Conservation (phyloP, 2,329 filamentous ascomycete genomes). For the Epicoccum sorghinum region DNA sequence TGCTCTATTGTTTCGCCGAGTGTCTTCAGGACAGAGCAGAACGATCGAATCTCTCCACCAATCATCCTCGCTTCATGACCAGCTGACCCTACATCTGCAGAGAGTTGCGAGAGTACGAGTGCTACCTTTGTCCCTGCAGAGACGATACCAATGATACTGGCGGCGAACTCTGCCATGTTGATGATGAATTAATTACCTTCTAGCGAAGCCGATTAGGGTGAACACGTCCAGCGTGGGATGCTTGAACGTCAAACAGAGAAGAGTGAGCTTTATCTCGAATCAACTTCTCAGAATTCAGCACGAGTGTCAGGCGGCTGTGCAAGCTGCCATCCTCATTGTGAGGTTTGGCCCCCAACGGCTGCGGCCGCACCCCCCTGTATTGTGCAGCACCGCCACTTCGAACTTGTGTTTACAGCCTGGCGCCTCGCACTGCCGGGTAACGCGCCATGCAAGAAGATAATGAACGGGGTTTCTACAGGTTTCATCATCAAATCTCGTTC, state of each 20-base stretch:
- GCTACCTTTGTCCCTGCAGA: constrained; percentile 31
- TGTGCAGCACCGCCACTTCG: not conserved
- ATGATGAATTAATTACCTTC: not conserved
- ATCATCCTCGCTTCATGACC: constrained; percentile 31
- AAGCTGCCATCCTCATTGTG: not conserved
- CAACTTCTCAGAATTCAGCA: not conserved
- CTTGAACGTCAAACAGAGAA: not conserved
- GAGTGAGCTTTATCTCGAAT: not conserved
- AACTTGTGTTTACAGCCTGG: not conserved
- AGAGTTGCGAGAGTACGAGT: constrained; percentile 27
- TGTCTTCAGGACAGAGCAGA: constrained; percentile 27
- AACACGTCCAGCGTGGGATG: not conserved
- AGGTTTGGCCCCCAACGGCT: not conserved
- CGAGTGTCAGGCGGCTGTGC: not conserved
- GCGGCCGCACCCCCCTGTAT: not conserved
- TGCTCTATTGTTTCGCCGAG: constrained; percentile 22
- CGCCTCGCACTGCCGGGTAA: not conserved
- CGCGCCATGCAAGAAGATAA: not conserved
- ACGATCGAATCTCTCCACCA: constrained; percentile 24
- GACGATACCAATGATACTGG: constrained; percentile 31
- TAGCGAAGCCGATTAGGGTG: not conserved
- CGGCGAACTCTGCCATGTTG: constrained; percentile 29
- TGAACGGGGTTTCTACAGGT: not conserved
- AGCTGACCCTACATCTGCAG: constrained; percentile 28
- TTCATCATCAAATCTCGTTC: not conserved